A percentile compares a stretch with the other conserved stretches of the same genome.
Evolutionary conservation across 1,139 yeast genomes (phyloP).

Genomic region (Suhomyces taliae): DNA sequence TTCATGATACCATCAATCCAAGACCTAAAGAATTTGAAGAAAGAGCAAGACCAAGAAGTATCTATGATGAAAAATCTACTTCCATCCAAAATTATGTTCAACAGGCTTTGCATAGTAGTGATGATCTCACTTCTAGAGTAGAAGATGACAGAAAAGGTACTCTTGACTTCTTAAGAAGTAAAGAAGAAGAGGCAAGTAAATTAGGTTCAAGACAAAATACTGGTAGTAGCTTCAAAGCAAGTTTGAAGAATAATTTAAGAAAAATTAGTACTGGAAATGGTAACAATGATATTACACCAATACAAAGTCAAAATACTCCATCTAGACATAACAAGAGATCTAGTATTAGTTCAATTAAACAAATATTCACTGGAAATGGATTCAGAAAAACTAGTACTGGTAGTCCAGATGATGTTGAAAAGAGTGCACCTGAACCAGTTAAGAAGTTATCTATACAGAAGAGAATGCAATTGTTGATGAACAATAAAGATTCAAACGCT

Average conservation of each 20-base stretch:
- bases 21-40: background rate
- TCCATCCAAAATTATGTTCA: slow-evolving; percentile 39
- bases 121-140: slow-evolving; percentile 7
- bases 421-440: slow-evolving; percentile 8
- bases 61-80: slow-evolving; percentile 20
- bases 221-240: slow-evolving; percentile 47
- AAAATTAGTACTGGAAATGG: slow-evolving; percentile 44
- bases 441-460: slow-evolving; percentile 57
- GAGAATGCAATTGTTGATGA: slow-evolving; percentile 62
- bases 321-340: slow-evolving; percentile 31
- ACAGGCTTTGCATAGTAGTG: slow-evolving; percentile 31
- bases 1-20: slow-evolving; percentile 2
- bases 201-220: slow-evolving; percentile 30
- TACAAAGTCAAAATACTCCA: background rate
- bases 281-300: slow-evolving; percentile 26
- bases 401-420: slow-evolving; percentile 1
- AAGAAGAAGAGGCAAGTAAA: slow-evolving; percentile 32
- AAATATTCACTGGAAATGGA: slow-evolving; percentile 43
- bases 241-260: slow-evolving; percentile 37
- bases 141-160: slow-evolving; percentile 22
- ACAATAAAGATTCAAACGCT: slow-evolving; percentile 41
- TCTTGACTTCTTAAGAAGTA: slow-evolving; percentile 57
- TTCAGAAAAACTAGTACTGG: slow-evolving; percentile 18
- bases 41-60: slow-evolving; percentile 12
- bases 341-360: slow-evolving; percentile 44